These are phyloP conservation scores for Zoysia japonica DNA, from an alignment of 176 grass and related monocot species.

Conservation along the genomic window DNA sequence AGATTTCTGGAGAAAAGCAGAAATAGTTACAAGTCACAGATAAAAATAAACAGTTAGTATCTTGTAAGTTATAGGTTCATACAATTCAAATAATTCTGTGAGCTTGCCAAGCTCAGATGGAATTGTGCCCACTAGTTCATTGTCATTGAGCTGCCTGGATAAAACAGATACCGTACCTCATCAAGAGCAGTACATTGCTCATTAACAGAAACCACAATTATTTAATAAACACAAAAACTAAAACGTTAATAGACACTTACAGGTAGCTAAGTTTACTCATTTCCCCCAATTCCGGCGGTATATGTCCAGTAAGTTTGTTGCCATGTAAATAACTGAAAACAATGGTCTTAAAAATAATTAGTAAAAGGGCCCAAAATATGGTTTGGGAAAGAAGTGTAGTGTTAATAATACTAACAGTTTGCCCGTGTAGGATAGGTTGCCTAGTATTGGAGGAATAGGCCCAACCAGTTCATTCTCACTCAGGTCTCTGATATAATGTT, in stretches of 20 bases:
- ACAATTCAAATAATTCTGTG: conserved; percentile 97
- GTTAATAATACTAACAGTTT: conserved; percentile 76
- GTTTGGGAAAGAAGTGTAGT: neutral
- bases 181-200: neutral
- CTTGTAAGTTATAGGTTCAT: conserved; percentile 17
- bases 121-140: conserved; percentile 86
- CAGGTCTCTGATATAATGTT: conserved; percentile 60
- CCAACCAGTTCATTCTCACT: conserved; percentile 91
- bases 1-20: conserved; percentile 62
- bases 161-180: conserved; percentile 9
- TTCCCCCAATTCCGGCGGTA: conserved; percentile 90
- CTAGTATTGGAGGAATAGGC: conserved; percentile 89
- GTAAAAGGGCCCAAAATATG: conserved; percentile 14
- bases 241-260: conserved; percentile 54
- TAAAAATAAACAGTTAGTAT: neutral
- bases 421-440: conserved; percentile 97
- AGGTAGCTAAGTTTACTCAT: conserved; percentile 98
- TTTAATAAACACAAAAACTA: neutral
- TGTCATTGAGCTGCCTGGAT: conserved; percentile 90
- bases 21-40: conserved; percentile 30
- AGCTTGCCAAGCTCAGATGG: conserved; percentile 96
- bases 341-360: conserved; percentile 3
- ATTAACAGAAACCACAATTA: neutral
- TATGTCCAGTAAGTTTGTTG: conserved; percentile 82
- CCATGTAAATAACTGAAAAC: conserved; percentile 82